These are phyloP conservation scores for Apiospora aurea DNA, from an alignment of 2,329 filamentous ascomycete genomes.

Conservation along the genomic window DNA sequence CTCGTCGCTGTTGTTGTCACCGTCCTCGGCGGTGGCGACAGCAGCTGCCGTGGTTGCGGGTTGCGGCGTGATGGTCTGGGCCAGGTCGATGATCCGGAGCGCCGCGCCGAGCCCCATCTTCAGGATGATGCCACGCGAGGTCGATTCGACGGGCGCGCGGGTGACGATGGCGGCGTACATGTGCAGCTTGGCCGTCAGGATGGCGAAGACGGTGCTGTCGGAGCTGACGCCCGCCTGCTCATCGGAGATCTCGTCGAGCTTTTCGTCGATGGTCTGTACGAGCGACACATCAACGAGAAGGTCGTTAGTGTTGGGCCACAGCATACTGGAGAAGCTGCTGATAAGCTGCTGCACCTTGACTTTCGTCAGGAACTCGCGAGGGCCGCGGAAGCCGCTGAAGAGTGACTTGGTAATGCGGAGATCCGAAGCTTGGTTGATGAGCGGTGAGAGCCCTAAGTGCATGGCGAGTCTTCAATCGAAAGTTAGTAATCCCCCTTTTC, in stretches of 20 bases:
- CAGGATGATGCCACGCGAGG: constrained; percentile 37
- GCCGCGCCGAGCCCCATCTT: constrained; percentile 37
- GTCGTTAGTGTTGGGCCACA: constrained; percentile 37
- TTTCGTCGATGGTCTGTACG: constrained; percentile 39
- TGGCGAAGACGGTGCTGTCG: constrained; percentile 34
- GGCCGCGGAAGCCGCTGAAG: constrained; percentile 34
- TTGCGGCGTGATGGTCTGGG: constrained; percentile 28
- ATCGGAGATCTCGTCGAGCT: constrained; percentile 33
- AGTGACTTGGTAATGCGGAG: constrained; percentile 35
- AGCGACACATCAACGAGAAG: constrained; percentile 38
- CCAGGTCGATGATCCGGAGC: constrained; percentile 39
- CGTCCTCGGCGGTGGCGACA: not conserved
- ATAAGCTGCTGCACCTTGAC: constrained; percentile 38
- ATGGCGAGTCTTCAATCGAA: constrained; percentile 36
- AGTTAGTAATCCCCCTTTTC: not conserved
- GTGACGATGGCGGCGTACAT: constrained; percentile 40
- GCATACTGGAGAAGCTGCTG: constrained; percentile 37
- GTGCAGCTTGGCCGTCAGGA: constrained; percentile 40
- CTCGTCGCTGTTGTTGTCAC: constrained; percentile 22
- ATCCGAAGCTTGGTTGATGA: constrained; percentile 38
- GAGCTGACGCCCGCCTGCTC: constrained; percentile 33
- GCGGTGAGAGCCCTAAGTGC: constrained; percentile 39
- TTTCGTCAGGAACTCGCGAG: constrained; percentile 36
- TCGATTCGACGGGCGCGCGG: constrained; percentile 30
- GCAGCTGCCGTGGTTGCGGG: constrained; percentile 27